Conservation (phyloP, 305 asterid species). For the Rubia tinctorum region DNA sequence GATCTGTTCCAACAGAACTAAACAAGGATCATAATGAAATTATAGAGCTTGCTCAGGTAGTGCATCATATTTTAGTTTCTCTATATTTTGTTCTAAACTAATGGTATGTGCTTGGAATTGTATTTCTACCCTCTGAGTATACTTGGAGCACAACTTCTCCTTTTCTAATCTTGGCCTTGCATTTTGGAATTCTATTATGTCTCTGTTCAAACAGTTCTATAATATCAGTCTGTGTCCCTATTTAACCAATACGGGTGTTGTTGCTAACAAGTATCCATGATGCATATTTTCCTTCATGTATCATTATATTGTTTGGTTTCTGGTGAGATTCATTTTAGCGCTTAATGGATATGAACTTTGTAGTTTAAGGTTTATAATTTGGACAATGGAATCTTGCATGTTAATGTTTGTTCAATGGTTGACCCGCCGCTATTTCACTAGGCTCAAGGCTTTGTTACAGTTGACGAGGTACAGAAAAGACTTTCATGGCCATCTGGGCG, state of each 20-base stretch:
- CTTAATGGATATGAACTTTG: background rate
- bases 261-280: background rate
- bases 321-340: background rate
- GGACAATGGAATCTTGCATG: background rate
- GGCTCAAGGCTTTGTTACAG: conserved; percentile 95
- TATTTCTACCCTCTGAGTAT: background rate
- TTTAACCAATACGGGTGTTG: background rate
- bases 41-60: conserved; percentile 95
- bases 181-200: background rate
- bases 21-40: conserved; percentile 96
- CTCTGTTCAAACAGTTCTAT: background rate
- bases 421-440: conserved; percentile 21
- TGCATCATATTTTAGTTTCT: conserved; percentile 15
- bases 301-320: background rate
- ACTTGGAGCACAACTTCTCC: background rate
- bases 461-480: conserved; percentile 80
- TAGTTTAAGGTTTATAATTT: background rate
- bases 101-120: background rate
- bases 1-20: conserved; percentile 95
- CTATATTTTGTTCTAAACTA: background rate
- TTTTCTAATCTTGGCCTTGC: background rate
- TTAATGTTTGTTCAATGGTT: background rate
- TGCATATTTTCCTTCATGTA: background rate
- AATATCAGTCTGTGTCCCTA: background rate
- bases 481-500: conserved; percentile 91